phyloP scores from a whole-genome alignment of 2,329 filamentous ascomycete species.

The Colletotrichum endophyticum region DNA sequence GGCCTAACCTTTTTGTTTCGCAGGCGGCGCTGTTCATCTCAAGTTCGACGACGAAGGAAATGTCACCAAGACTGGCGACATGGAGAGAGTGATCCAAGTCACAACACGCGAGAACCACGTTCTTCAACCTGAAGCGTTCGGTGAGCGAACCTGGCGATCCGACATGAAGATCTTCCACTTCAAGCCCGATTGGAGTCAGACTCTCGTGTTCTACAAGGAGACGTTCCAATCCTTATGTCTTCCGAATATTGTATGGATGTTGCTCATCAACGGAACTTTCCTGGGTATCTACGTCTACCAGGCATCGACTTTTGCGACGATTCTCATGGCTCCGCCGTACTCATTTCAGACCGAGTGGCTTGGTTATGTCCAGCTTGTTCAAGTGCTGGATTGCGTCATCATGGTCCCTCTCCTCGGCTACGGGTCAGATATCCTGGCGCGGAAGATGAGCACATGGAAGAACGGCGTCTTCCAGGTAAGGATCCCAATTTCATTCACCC shows the following conservation, averaged over 20 bases:
- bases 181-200: slow-evolving; percentile 19
- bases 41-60: background rate
- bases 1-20: too few species aligned
- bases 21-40: background rate
- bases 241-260: slow-evolving; percentile 25
- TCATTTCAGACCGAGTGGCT: slow-evolving; percentile 17
- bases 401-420: slow-evolving; percentile 24
- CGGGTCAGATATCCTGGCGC: slow-evolving; percentile 21
- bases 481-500: background rate
- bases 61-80: background rate
- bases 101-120: slow-evolving; percentile 8
- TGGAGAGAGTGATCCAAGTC: background rate
- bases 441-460: background rate
- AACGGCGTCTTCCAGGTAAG: background rate
- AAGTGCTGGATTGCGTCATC: slow-evolving; percentile 24
- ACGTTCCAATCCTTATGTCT: slow-evolving; percentile 17
- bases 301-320: slow-evolving; percentile 23
- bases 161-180: slow-evolving; percentile 26
- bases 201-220: slow-evolving; percentile 22
- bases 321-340: slow-evolving; percentile 24
- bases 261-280: slow-evolving; percentile 27
- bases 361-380: slow-evolving; percentile 23
- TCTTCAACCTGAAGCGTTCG: slow-evolving; percentile 7
- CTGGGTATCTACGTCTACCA: slow-evolving; percentile 29
- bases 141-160: slow-evolving; percentile 21